Conservation (phyloP, 805 yeast genomes). For the Metschnikowia shivogae region DNA sequence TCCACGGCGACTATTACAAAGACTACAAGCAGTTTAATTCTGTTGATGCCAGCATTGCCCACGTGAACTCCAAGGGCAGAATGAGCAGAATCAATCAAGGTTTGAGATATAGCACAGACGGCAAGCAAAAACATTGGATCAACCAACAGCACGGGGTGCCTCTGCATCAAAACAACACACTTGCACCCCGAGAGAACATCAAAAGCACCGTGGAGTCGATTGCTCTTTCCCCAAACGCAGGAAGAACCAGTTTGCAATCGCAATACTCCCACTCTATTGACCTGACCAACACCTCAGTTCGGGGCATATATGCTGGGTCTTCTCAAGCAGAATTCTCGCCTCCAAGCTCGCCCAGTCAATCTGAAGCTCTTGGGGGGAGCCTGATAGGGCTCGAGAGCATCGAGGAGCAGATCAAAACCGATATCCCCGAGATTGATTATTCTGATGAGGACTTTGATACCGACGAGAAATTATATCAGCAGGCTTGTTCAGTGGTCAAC, state of each 20-base stretch:
- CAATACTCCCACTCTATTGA: slow-evolving; percentile 25
- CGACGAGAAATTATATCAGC: slow-evolving; percentile 33
- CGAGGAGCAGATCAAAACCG: slow-evolving; percentile 21
- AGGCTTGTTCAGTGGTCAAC: slow-evolving; percentile 24
- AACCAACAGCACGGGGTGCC: slow-evolving; percentile 14
- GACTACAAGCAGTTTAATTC: slow-evolving; percentile 83
- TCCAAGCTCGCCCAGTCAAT: slow-evolving; percentile 17
- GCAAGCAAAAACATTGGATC: slow-evolving; percentile 82
- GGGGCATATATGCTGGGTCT: slow-evolving; percentile 30
- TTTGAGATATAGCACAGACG: slow-evolving; percentile 71
- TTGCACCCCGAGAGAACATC: slow-evolving; percentile 10
- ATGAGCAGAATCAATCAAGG: slow-evolving; percentile 79
- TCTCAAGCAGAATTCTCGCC: slow-evolving; percentile 21
- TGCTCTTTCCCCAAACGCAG: slow-evolving; percentile 15
- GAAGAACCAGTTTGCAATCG: slow-evolving; percentile 5
- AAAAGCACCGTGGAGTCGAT: slow-evolving; percentile 28
- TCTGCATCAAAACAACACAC: slow-evolving; percentile 5
- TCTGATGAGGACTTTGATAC: slow-evolving; percentile 33
- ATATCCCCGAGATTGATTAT: slow-evolving; percentile 24
- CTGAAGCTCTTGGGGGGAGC: not conserved
- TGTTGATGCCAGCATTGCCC: slow-evolving; percentile 63
- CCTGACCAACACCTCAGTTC: slow-evolving; percentile 30
- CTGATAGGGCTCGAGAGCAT: slow-evolving; percentile 7
- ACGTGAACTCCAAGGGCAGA: slow-evolving; percentile 60
- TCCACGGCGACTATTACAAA: slow-evolving; percentile 63